phyloP scores from a whole-genome alignment of 2,329 filamentous ascomycete species.

The Aspergillus sp. region DNA sequence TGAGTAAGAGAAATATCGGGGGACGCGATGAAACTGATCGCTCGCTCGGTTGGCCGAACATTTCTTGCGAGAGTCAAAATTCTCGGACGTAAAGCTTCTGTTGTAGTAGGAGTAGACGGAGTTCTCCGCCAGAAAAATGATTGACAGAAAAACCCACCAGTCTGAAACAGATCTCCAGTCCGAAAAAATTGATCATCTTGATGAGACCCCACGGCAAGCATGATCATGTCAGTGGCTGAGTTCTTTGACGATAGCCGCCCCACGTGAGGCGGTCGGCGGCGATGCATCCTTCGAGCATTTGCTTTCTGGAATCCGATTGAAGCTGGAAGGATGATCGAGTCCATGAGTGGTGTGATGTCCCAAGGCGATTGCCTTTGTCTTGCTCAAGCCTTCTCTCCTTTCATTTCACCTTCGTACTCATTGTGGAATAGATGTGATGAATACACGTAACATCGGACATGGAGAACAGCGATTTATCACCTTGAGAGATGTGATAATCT shows the following conservation, averaged over 20 bases:
- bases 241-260: neutral
- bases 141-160: neutral
- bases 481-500: neutral
- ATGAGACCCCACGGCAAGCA: neutral
- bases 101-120: neutral
- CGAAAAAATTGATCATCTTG: neutral
- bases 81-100: no score
- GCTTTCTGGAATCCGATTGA: no score
- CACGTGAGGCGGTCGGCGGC: neutral
- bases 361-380: no score
- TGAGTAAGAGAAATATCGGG: no score
- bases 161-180: slow-evolving; percentile 11
- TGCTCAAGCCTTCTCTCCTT: no score
- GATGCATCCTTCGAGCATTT: no score
- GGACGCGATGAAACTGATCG: no score
- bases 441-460: neutral
- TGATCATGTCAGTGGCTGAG: slow-evolving; percentile 8
- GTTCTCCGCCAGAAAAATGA: neutral
- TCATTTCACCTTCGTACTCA: neutral
- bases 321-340: no score
- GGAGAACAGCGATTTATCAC: neutral
- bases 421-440: neutral
- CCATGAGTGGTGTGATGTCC: no score
- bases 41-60: no score
- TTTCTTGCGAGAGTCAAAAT: no score